Conservation (phyloP, 2,329 filamentous ascomycete species). For the Colletotrichum lupini region DNA sequence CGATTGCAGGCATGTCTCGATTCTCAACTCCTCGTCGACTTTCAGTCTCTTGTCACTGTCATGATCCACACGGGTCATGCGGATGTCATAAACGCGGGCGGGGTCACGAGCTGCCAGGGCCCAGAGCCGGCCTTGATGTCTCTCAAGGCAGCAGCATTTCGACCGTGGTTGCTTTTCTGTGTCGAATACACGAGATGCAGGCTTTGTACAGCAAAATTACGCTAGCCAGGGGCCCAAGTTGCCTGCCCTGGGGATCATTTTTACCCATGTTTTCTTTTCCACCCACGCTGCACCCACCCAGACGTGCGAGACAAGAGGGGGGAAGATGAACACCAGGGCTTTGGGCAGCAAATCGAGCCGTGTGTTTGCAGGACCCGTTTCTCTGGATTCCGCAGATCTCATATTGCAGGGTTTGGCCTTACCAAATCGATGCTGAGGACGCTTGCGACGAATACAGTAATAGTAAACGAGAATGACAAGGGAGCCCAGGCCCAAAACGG, state of each 20-base stretch:
- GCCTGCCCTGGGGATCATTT: background rate
- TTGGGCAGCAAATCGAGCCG: constrained; percentile 20
- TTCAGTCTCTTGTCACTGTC: background rate
- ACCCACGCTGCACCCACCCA: background rate
- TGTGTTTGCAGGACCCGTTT: constrained; percentile 18
- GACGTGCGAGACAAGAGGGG: background rate
- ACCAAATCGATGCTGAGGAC: background rate
- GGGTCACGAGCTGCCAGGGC: background rate
- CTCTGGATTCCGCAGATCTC: constrained; percentile 37
- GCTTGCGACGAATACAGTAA: constrained; percentile 34
- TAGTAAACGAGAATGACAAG: constrained; percentile 33
- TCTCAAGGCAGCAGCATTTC: constrained; percentile 18
- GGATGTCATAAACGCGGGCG: constrained; percentile 2
- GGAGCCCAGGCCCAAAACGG: constrained; percentile 7
- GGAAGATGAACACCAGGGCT: constrained; percentile 19
- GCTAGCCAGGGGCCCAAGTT: background rate
- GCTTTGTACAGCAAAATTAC: background rate
- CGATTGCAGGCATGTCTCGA: constrained; percentile 5
- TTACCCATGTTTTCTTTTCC: background rate
- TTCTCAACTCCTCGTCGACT: background rate
- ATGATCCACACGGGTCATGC: constrained; percentile 16
- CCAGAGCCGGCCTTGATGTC: background rate
- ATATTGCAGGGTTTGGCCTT: constrained; percentile 26
- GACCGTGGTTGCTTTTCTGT: constrained; percentile 23
- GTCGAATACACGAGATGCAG: constrained; percentile 20